Evolutionary conservation across 1,284 basidiomycete species (phyloP).

Genomic region (Cystobasidium pallidum): DNA sequence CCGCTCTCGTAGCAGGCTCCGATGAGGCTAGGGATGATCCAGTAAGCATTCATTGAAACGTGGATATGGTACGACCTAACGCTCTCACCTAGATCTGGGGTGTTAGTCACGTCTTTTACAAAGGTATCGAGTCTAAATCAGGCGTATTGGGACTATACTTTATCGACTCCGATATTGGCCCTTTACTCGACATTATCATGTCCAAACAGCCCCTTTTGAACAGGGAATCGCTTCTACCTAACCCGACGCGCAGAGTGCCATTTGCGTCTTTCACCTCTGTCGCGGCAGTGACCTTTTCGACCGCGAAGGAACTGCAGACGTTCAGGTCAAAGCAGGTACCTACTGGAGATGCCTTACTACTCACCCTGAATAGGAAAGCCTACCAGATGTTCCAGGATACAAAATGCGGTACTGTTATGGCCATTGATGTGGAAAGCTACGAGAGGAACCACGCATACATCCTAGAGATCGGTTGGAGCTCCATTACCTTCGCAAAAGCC

Average conservation of each 20-base stretch:
- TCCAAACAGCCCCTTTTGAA: background rate
- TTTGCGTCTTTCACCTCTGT: conserved; percentile 9
- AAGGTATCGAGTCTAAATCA: conserved; percentile 15
- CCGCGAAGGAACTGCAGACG: background rate
- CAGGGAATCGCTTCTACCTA: background rate
- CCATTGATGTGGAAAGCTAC: conserved; percentile 41
- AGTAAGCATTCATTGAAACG: background rate
- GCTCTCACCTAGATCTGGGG: conserved; percentile 14
- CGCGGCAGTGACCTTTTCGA: conserved; percentile 10
- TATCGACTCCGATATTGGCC: conserved; percentile 7
- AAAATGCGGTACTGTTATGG: conserved; percentile 19
- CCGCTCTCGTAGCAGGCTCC: conserved; percentile 23
- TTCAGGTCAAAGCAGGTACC: background rate
- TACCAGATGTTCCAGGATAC: conserved; percentile 15
- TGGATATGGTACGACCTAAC: no score
- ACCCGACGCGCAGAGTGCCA: background rate
- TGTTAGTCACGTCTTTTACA: conserved; percentile 27
- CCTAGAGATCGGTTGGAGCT: conserved; percentile 35
- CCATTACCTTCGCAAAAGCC: background rate
- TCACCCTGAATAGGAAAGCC: conserved; percentile 7
- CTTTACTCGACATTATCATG: conserved; percentile 1
- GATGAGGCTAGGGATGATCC: conserved; percentile 3
- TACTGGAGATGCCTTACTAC: background rate
- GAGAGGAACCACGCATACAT: conserved; percentile 28
- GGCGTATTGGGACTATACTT: conserved; percentile 29